Base-by-base conservation (phyloP, 805 yeast genomes). In the Scheffersomyces ergatensis region DNA sequence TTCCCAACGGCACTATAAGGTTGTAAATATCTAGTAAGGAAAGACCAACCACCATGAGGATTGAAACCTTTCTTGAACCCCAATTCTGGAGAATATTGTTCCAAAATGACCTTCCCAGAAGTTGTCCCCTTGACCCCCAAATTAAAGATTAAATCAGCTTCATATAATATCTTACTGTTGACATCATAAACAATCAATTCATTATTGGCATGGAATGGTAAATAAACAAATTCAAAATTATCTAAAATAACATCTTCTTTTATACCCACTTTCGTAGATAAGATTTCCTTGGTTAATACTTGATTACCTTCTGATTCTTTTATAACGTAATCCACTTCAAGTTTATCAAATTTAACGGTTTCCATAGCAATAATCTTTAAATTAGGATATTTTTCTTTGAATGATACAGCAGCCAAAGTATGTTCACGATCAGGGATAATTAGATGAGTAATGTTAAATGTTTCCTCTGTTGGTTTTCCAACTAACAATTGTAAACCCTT, bases 351-450 rank as follows among this genome's bases (percentile, higher is more conserved):
- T 11, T 51, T 48, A 5, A 57, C 57, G 17, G 57, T 69, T 29
- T 70, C 78, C 61, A 77, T 70, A 5, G 82, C 86, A 44, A 83
- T 69, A 20, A 83, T 57, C 50, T 75, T 72, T 36, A 78, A 58
- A 2, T 65, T 51, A 3, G 87, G 85, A 54, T 63, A 72, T 39
- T 61, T 57, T 15, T 67, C 63, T 53, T 76, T 74, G 60, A 82
- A 76, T 12, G 75, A 72, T 19, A 58, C 53, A 11, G 82, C 77
- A 2, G 83, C 85, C 77, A 83, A 61, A 1, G 85, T 79, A 53
- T 83, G 89, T 47, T 80, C 85, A 24, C 47, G 52, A 51, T 83
- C 86, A 2, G 89, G 88, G 35, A 83, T 68, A 32, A 84, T 67
- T 27, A 80, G 63, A 46, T 78, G 74, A 2, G 73, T 56, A 31